phyloP scores from a whole-genome alignment of 2,329 filamentous ascomycete genomes.

The Fusarium solani-melongenae region DNA sequence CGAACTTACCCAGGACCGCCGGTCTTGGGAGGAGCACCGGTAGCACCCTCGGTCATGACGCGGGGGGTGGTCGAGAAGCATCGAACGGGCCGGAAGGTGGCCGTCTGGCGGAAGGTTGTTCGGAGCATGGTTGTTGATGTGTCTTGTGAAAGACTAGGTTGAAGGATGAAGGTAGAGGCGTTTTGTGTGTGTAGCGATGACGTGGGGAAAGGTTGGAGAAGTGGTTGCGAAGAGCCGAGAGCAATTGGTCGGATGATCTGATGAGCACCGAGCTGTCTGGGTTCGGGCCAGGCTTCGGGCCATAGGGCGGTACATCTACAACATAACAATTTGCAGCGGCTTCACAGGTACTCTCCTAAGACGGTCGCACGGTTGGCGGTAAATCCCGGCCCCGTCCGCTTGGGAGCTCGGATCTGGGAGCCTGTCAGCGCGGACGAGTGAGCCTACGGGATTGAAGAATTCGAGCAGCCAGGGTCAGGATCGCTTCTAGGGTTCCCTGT shows the following conservation, averaged over 20 bases:
- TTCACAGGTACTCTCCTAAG: slow-evolving; percentile 29
- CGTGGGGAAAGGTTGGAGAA: slow-evolving; percentile 35
- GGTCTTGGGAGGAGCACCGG: slow-evolving; percentile 67
- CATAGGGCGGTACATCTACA: slow-evolving; percentile 26
- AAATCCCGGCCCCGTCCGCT: slow-evolving; percentile 40
- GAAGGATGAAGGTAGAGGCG: slow-evolving; percentile 20
- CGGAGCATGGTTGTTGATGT: slow-evolving; percentile 69
- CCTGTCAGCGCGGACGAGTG: neutral
- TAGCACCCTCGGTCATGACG: slow-evolving; percentile 77
- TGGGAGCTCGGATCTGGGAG: slow-evolving; percentile 32
- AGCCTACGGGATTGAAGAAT: slow-evolving; percentile 33
- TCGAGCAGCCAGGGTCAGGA: slow-evolving; percentile 19
- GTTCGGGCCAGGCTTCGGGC: slow-evolving; percentile 10
- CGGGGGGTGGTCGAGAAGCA: slow-evolving; percentile 73
- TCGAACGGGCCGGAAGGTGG: slow-evolving; percentile 63
- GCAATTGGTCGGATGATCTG: slow-evolving; percentile 42
- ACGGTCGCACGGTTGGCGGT: slow-evolving; percentile 19
- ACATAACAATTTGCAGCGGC: accelerated
- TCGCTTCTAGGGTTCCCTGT: slow-evolving; percentile 14
- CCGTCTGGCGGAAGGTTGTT: slow-evolving; percentile 68
- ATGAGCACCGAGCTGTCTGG: slow-evolving; percentile 27
- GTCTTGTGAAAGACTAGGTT: slow-evolving; percentile 9
- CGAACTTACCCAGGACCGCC: slow-evolving; percentile 65
- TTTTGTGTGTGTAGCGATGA: slow-evolving; percentile 41
- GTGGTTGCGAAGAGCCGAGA: slow-evolving; percentile 20